Conservation (phyloP, 1,139 yeast species). For the Lodderomyces jiufengensis region DNA sequence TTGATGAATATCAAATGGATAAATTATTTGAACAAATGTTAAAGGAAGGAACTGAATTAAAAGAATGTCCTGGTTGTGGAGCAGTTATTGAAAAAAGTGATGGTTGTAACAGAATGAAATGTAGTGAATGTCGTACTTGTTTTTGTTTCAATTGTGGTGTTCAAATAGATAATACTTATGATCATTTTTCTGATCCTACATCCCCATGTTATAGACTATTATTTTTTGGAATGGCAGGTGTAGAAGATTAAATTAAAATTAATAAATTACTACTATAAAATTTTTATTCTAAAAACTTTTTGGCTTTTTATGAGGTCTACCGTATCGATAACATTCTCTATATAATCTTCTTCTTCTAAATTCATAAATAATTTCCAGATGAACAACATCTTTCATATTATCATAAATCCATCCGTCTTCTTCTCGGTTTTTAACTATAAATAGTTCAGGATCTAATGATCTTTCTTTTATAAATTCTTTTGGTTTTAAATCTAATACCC, state of each 20-base stretch:
- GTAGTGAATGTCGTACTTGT: slow-evolving; percentile 45
- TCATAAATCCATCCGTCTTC: slow-evolving; percentile 45
- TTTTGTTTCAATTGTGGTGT: slow-evolving; percentile 61
- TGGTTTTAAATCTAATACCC: slow-evolving; percentile 63
- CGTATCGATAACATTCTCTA: slow-evolving; percentile 49
- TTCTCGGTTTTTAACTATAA: slow-evolving; percentile 34
- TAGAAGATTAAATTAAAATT: slow-evolving; percentile 14
- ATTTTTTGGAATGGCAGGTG: slow-evolving; percentile 54
- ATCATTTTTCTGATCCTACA: slow-evolving; percentile 44
- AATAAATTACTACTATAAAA: too few species aligned
- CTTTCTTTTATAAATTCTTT: slow-evolving; percentile 51
- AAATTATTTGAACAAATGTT: slow-evolving; percentile 45
- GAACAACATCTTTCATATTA: slow-evolving; percentile 19
- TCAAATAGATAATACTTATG: slow-evolving; percentile 47
- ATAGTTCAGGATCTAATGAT: slow-evolving; percentile 25
- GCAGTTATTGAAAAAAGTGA: slow-evolving; percentile 55
- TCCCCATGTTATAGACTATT: slow-evolving; percentile 50
- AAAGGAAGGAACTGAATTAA: slow-evolving; percentile 36
- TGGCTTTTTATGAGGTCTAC: slow-evolving; percentile 12
- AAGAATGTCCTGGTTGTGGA: slow-evolving; percentile 54
- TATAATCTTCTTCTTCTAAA: slow-evolving; percentile 56
- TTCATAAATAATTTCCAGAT: slow-evolving; percentile 25
- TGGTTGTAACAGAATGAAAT: slow-evolving; percentile 69
- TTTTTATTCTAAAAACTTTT: slow-evolving; percentile 1
- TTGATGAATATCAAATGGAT: slow-evolving; percentile 48